Evolutionary conservation across 139 green algal genomes (phyloP), one percentile per base, ranked within the genome.

Genomic region (Coelastrella sp.): DNA sequence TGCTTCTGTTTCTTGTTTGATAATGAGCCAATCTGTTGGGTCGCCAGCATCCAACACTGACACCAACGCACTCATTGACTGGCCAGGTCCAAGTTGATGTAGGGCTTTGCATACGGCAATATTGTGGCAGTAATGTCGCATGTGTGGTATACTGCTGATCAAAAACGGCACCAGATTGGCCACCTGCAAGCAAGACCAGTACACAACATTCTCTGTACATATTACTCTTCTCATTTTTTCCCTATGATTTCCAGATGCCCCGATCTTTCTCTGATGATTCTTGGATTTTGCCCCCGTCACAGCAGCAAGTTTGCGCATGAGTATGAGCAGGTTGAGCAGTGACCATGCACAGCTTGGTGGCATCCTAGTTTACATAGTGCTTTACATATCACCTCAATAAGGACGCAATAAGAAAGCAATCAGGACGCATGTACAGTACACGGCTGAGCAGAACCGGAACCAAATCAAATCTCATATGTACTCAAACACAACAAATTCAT

Each of bases 161-260:
- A 85, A 57, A 32, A 85, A 85, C 6, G 79, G 79, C 56, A 85
- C 79, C 14, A 85, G 79, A 61, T 57, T 16, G 16, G 79, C 79
- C 3, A 85, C 79, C 79, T 85, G 79, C 54, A 71, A 58, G 11
- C n/a, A 61, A 23, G 13, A 85, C 2, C 79, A 57, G 16, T 3
- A 32, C 17, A 47, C 32, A 47, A 47, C 32, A 47, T 47, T 47
- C 32, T 47, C 32, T 47, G 32, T 1, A 47, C 32, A 47, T 47
- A 47, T 1, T 47, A 47, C 0, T 47, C 32, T 47, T 47, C 1
- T 2, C 1, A 47, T 47, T 47, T n/a, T n/a, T 47, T 47, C 32
- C 32, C 32, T 47, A 47, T 47, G 32, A 47, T 1, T 47, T 1
- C 32, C 32, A 47, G 32, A 47, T 47, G 0, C 32, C 1, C 32